phyloP scores from a whole-genome alignment of 257 asterid species.

The Salvia miltiorrhiza region DNA sequence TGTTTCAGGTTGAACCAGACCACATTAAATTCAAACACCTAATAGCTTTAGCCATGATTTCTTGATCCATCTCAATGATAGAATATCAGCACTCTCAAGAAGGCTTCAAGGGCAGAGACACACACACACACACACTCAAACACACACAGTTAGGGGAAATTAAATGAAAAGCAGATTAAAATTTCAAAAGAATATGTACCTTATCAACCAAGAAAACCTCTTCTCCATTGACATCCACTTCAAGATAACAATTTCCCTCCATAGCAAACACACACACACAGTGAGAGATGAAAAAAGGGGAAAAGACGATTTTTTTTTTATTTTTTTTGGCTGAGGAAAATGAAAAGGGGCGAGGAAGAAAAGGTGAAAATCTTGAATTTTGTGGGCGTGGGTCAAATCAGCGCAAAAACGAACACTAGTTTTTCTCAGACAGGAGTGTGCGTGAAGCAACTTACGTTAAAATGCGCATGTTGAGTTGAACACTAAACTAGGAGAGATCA shows the following conservation, averaged over 20 bases:
- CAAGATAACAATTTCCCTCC: conserved; percentile 57
- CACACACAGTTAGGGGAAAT: too few species aligned
- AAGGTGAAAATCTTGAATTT: conserved; percentile 40
- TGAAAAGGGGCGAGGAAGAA: conserved; percentile 47
- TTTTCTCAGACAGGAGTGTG: conserved; percentile 52
- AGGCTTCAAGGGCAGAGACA: too few species aligned
- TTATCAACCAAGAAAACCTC: conserved; percentile 64
- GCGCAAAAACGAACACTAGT: conserved; percentile 9
- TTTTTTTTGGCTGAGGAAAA: conserved; percentile 26
- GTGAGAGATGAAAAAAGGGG: conserved; percentile 32
- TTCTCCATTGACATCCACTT: conserved; percentile 91
- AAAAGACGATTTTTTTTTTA: conserved; percentile 31
- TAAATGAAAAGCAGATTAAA: too few species aligned
- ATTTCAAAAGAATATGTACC: conserved; percentile 41
- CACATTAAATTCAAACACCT: not conserved
- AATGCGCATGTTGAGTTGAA: conserved; percentile 18
- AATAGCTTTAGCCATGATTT: conserved; percentile 13
- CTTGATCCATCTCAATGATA: not conserved
- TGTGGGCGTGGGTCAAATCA: conserved; percentile 25
- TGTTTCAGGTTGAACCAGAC: conserved; percentile 1
- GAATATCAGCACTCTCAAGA: too few species aligned
- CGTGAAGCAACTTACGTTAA: conserved; percentile 49
- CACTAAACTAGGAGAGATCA: conserved; percentile 19
- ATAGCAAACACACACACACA: conserved; percentile 30
- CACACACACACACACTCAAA: too few species aligned